Evolutionary conservation across 176 grass and related monocot species (phyloP).

Genomic region (Zoysia japonica): DNA sequence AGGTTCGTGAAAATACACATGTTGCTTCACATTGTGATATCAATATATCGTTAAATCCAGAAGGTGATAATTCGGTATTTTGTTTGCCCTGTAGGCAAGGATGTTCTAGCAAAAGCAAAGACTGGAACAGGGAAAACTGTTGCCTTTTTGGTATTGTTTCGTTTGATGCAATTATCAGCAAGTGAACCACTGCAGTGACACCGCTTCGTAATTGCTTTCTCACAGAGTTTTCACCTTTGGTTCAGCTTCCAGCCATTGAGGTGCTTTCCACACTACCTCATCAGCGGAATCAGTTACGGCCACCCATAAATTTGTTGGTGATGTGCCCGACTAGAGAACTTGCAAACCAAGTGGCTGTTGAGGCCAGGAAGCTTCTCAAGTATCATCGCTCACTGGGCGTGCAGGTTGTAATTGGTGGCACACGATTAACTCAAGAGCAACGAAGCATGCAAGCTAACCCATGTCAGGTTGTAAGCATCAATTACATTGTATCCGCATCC

Average conservation of each 20-base stretch:
- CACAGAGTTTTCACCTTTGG: constrained; percentile 33
- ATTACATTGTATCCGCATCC: constrained; percentile 25
- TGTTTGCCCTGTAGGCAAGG: constrained; percentile 59
- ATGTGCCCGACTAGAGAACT: constrained; percentile 93
- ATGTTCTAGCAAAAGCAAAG: constrained; percentile 99
- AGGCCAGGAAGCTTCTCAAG: constrained; percentile 92
- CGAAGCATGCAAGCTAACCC: constrained; percentile 73
- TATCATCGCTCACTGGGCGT: constrained; percentile 75
- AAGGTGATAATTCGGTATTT: constrained; percentile 29
- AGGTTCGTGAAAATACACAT: constrained; percentile 46
- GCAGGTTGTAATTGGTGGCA: constrained; percentile 95
- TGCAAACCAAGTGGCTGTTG: constrained; percentile 79
- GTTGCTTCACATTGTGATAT: not conserved
- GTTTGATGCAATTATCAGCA: constrained; percentile 17
- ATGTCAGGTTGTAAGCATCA: constrained; percentile 75
- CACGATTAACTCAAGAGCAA: constrained; percentile 75
- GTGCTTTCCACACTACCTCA: constrained; percentile 65
- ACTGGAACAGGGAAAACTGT: constrained; percentile 99
- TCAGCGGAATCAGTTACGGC: constrained; percentile 39
- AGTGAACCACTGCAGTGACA: constrained; percentile 13
- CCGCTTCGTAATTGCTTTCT: constrained; percentile 15
- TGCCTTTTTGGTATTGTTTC: constrained; percentile 80
- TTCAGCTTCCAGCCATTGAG: constrained; percentile 96
- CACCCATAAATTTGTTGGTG: constrained; percentile 89
- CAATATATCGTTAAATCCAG: constrained; percentile 12